These are phyloP conservation scores for Pyrenopolyporus hunteri DNA, from an alignment of 495 filamentous ascomycete genomes.

Conservation along the genomic window DNA sequence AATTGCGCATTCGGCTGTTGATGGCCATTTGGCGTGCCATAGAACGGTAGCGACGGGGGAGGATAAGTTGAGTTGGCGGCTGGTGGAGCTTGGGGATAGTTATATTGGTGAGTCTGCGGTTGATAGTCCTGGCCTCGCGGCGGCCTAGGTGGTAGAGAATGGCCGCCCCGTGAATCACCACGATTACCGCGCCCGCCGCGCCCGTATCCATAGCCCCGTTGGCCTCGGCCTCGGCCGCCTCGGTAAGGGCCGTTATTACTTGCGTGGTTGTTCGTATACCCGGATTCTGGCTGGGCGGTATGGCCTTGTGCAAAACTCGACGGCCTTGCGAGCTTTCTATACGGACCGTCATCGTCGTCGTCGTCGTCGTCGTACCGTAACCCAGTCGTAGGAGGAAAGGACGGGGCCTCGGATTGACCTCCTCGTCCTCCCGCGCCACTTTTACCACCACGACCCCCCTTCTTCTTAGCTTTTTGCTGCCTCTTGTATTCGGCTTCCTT, in stretches of 20 bases:
- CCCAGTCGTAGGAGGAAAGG: conserved; percentile 40
- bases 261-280: conserved; percentile 22
- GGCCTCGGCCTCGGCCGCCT: conserved; percentile 52
- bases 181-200: conserved; percentile 46
- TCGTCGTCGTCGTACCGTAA: conserved; percentile 64
- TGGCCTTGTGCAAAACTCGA: conserved; percentile 54
- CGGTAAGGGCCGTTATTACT: conserved; percentile 47
- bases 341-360: conserved; percentile 70
- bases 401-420: conserved; percentile 45
- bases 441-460: conserved; percentile 47
- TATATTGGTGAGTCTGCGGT: conserved; percentile 40
- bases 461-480: conserved; percentile 65
- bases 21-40: conserved; percentile 25
- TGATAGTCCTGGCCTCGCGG: conserved; percentile 38
- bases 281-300: conserved; percentile 40
- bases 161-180: conserved; percentile 43
- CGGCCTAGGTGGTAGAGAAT: conserved; percentile 43
- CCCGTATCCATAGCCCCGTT: conserved; percentile 54
- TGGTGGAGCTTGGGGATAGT: conserved; percentile 21
- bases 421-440: conserved; percentile 41
- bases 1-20: conserved; percentile 29
- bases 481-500: conserved; percentile 82
- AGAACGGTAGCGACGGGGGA: conserved; percentile 27
- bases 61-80: conserved; percentile 23
- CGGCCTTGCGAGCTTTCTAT: conserved; percentile 72